Evolutionary conservation across 148 eudicot species (phyloP).

Genomic region (Limonium bicolor): DNA sequence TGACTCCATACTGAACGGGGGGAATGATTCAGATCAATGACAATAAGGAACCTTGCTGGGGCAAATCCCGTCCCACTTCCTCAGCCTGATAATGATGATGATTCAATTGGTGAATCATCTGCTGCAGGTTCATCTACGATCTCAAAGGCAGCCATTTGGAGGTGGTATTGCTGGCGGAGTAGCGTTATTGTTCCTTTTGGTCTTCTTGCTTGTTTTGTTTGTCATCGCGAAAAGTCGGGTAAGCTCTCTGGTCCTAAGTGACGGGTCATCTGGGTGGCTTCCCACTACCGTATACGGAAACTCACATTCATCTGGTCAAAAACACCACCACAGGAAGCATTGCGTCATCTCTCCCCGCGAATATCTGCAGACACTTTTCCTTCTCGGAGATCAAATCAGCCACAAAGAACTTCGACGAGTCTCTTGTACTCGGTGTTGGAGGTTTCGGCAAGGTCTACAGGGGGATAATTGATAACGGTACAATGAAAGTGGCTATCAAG

Average conservation of each 20-base stretch:
- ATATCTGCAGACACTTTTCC: constrained; percentile 86
- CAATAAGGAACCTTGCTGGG: constrained; percentile 64
- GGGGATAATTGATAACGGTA: constrained; percentile 74
- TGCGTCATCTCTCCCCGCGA: constrained; percentile 77
- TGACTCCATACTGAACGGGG: constrained; percentile 70
- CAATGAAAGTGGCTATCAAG: constrained; percentile 71
- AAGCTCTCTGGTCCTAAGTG: constrained; percentile 61
- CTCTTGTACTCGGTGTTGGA: constrained; percentile 86
- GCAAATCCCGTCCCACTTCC: constrained; percentile 70
- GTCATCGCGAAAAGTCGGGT: constrained; percentile 25
- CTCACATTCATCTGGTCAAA: constrained; percentile 75
- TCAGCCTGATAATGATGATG: constrained; percentile 13
- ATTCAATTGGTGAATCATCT: not conserved
- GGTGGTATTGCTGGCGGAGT: constrained; percentile 71
- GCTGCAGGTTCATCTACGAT: constrained; percentile 15
- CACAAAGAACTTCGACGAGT: constrained; percentile 80
- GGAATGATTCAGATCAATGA: constrained; percentile 71
- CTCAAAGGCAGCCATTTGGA: constrained; percentile 35
- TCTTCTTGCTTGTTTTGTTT: constrained; percentile 33
- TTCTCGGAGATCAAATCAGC: constrained; percentile 82
- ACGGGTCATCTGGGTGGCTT: constrained; percentile 87
- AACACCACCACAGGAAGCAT: constrained; percentile 76
- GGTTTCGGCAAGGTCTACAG: constrained; percentile 92
- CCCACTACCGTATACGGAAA: constrained; percentile 83
- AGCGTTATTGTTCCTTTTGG: constrained; percentile 31